Evolutionary conservation across 371 early-diverging fungal genomes (phyloP), one percentile per base, ranked within the genome.

Genomic region (Fennellomyces sp.): DNA sequence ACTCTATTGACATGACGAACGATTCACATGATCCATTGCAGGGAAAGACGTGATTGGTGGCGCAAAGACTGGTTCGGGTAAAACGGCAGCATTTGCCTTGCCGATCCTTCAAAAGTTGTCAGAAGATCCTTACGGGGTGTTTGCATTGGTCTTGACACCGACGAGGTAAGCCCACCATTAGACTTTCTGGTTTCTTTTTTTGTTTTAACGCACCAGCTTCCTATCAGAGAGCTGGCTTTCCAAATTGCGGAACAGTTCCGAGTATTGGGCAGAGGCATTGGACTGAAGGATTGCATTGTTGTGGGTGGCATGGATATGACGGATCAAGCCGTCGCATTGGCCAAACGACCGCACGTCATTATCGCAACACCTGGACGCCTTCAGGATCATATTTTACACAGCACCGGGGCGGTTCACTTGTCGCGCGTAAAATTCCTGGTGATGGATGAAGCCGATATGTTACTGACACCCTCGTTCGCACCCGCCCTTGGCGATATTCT

Each of bases 21-120:
- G 2, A 3, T 49, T 41, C 4, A 47, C 12, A 28, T 26, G 3
- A 26, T 8, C 78, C 67, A 13, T 60, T 52, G 52, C 54, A 80
- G 89, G 96, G 0, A 77, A 82, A 58, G 95, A 97, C 72, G 88
- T 97, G 6, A 94, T 99, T 62, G 99, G 98, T 39, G 92, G 94
- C 12, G 99, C 99, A 29, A 92, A 95, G 62, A 99, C 99, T 0
- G 99, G 99, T 58, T 91, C 92, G 1, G 99, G 99, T 64, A 99
- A 99, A 78, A 99, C 99, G 0, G 95, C 99, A 8, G 97, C 99
- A 0, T 99, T 99, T 84, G 96, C 99, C 2, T 71, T 99, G 17
- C 99, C 99, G 0, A 97, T 99, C 19, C 79, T 99, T 51, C 96
- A 99, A 68, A 89, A 89, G 72, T 81, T 97, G 7, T 86, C 94